These are phyloP conservation scores for Agrocybe pediades DNA, from an alignment of 768 basidiomycete genomes.

Conservation along the genomic window DNA sequence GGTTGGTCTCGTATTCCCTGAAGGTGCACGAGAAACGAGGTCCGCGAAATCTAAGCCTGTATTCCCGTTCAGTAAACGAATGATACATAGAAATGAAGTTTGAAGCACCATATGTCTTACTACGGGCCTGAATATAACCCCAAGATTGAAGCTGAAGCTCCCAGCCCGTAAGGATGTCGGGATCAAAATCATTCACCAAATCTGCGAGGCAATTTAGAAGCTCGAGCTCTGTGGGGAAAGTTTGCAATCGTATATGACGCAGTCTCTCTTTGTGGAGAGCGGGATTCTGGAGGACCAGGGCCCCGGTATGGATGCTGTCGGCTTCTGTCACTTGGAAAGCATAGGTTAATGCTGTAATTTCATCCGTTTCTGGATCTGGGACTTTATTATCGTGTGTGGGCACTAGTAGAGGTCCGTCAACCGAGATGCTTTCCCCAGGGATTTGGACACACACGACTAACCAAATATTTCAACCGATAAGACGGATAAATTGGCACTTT, in stretches of 20 bases:
- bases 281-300: slow-evolving; percentile 51
- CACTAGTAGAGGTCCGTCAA: slow-evolving; percentile 35
- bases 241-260: slow-evolving; percentile 47
- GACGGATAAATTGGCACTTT: slow-evolving; percentile 74
- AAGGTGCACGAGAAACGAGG: slow-evolving; percentile 74
- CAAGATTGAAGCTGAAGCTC: slow-evolving; percentile 87
- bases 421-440: background rate
- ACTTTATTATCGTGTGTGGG: slow-evolving; percentile 58
- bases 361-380: slow-evolving; percentile 69
- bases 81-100: background rate
- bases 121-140: slow-evolving; percentile 85
- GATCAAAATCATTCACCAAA: slow-evolving; percentile 74
- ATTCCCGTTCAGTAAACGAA: background rate
- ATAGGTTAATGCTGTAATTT: slow-evolving; percentile 73
- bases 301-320: slow-evolving; percentile 41
- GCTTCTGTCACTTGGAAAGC: slow-evolving; percentile 59
- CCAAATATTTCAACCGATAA: slow-evolving; percentile 88
- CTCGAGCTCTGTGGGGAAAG: slow-evolving; percentile 72
- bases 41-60: slow-evolving; percentile 77
- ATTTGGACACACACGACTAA: slow-evolving; percentile 33
- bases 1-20: slow-evolving; percentile 31
- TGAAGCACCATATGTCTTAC: slow-evolving; percentile 53
- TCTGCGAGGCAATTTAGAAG: slow-evolving; percentile 80
- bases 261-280: slow-evolving; percentile 42
- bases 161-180: slow-evolving; percentile 92